Conservation (phyloP, 83 land plant species). For the Isoetes engelmannii region DNA sequence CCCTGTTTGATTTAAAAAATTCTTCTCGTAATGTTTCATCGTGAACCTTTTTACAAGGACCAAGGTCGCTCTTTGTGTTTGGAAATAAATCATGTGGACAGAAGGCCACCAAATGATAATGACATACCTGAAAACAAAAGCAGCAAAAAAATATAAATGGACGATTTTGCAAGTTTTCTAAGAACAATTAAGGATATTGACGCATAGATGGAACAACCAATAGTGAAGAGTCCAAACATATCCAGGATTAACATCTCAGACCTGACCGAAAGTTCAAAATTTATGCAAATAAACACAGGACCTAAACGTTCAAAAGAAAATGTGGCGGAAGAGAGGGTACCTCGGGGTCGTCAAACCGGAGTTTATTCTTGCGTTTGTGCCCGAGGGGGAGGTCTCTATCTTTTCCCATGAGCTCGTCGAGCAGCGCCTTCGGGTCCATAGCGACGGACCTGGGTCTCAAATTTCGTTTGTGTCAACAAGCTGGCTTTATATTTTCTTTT, state of each 20-base stretch:
- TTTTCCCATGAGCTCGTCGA: constrained; percentile 39
- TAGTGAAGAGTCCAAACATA: no score
- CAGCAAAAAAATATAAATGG: neutral
- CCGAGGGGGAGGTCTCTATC: constrained; percentile 33
- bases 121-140: constrained; percentile 24
- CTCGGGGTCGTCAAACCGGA: constrained; percentile 31
- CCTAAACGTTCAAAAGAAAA: no score
- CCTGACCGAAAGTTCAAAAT: neutral
- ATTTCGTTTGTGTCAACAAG: no score
- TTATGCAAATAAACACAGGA: neutral
- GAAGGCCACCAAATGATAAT: constrained; percentile 28
- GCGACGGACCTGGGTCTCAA: neutral
- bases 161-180: neutral
- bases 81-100: constrained; percentile 38
- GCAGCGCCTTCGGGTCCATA: constrained; percentile 36
- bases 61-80: constrained; percentile 34
- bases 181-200: no score
- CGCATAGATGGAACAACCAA: no score
- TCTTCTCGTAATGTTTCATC: constrained; percentile 28
- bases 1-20: constrained; percentile 21
- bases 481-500: no score
- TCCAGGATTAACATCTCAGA: neutral
- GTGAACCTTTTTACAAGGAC: constrained; percentile 28
- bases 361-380: constrained; percentile 23
- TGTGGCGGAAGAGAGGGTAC: constrained; percentile 2